Base-by-base conservation (phyloP, 768 basidiomycete species). In the Psilocybe subaeruginosa region DNA sequence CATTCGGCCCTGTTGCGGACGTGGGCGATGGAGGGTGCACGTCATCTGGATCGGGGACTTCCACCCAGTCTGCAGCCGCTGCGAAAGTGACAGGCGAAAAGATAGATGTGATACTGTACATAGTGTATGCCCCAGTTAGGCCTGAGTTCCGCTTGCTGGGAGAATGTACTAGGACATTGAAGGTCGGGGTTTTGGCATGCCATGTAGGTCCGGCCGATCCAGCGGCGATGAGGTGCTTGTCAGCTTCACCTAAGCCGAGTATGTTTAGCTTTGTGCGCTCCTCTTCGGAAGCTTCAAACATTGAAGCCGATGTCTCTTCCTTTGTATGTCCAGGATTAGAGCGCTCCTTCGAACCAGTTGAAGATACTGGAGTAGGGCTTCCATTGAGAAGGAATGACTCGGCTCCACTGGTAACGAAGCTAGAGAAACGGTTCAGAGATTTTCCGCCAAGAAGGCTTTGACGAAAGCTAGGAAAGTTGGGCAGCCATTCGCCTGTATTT, bases 381-480 rank as follows among this genome's bases (percentile, higher is more conserved):
- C 92, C 92, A 53, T 88, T 84, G n/a, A 93, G 81, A 7, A 93
- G 82, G 77, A 87, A 94, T 54, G 88, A 88, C 71, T 94, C 92
- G 8, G 92, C 92, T 37, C 92, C 92, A 60, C 89, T 92, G 6
- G 90, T 92, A 12, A 94, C 92, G 71, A 93, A 94, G 58, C 82
- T 88, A 0, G 91, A 92, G 74, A 94, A 94, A n/a, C 92, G 82
- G 71, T 93, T 93, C 56, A 93, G 73, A 48, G 85, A 86, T 73
- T 88, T 92, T 8, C 92, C 91, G 31, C 90, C 87, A 0, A 94
- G 82, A 0, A 93, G 78, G 64, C 85, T 88, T 57, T 85, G 84
- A 8, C 87, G 78, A 67, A 92, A 89, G 71, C 84, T 90, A 1
- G 90, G 89, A 64, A 89, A 84, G 14, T 76, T 68, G 29, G 70